Evolutionary conservation across 2,329 filamentous ascomycete species (phyloP), one percentile per base, ranked within the genome.

Genomic region (Xylaria sp.): DNA sequence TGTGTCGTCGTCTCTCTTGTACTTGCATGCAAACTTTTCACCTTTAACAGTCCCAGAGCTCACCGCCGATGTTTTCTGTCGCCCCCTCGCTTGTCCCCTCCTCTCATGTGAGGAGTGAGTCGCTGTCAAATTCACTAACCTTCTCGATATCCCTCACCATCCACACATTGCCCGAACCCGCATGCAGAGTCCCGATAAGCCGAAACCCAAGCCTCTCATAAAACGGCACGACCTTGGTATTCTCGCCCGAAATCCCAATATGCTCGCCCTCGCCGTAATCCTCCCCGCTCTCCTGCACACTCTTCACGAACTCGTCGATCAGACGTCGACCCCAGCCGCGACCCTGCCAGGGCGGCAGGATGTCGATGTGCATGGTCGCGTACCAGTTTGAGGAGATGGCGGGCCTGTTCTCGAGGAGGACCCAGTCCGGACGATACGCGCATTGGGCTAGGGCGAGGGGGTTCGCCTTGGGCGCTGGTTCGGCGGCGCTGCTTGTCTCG

Each of bases 351-450:
- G 59, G 66, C 34, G 72, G 72, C 58, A 81, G 67, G 63, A 82
- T 60, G 62, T 82, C 77, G 55, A 81, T 78, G 68, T 81, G 79
- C 78, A 81, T 74, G 59, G 78, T 80, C 3, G 74, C 78, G 59
- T 73, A 67, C 63, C 74, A 78, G 54, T 63, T 64, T 19, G 64
- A 59, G 13, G 67, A 71, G 51, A 78, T 60, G 54, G 71, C 72
- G 60, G 67, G 69, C 60, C 74, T 76, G 42, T 69, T 74, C 49
- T 72, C 68, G 13, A 76, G 63, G 6, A 81, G 69, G 56, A 80
- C 67, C 73, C 75, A 74, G 53, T 68, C 63, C 37, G 75, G 67
- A 54, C 74, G 75, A 65, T 76, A 78, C 39, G 77, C 76, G 63
- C 72, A 66, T 71, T 80, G 78, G 54, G 72, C 68, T 44, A 81